Base-by-base conservation (phyloP, 371 early-diverging fungal species). In the Batkoa obscura region DNA sequence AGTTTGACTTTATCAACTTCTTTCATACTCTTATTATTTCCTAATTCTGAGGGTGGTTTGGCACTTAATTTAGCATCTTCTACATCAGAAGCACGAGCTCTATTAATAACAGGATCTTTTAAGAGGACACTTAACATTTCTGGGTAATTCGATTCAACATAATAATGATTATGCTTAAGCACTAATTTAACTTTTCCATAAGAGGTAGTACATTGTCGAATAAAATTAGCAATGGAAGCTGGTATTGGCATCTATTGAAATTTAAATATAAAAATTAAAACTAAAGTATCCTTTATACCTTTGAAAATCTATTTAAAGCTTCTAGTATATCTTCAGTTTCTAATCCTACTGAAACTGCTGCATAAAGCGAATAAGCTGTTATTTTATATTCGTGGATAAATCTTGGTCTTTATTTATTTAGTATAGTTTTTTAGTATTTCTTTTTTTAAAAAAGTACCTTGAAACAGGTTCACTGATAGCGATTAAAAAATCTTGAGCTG, bases 391-490 rank as follows among this genome's bases (percentile, higher is more conserved):
- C 99, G 65, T 99, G 99, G 50, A 99, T 86, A 62, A 84, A 79
- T 4, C 81, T 71, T 3, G 99, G 99, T 56, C 99, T 86, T n/a
- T 39, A 30, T 49, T 2, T 30, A 33, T 37, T 43, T 43, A 34
- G 33, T 34, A n/a, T 23, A 35, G 36, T 34, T 35, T 31, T 5
- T 9, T 37, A 8, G 49, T 33, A 58, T 32, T 34, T 35, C 8
- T 42, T 42, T 15, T 32, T 3, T 15, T 51, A 38, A 23, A n/a
- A 37, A 52, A 36, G 53, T 74, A 81, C 83, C 85, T 72, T 57
- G 89, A 90, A 3, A 98, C 84, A 38, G 99, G 99, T 71, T 99
- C 99, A 46, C 95, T 86, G 52, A 99, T 98, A 10, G 99, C 92
- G 17, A 98, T 88, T 43, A 99, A 69, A 68, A 99, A 99, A 72